A percentile compares a stretch with the other conserved stretches of the same genome.
phyloP scores from a whole-genome alignment of 2,329 filamentous ascomycete genomes.

The Pestalotiopsis sp. region DNA sequence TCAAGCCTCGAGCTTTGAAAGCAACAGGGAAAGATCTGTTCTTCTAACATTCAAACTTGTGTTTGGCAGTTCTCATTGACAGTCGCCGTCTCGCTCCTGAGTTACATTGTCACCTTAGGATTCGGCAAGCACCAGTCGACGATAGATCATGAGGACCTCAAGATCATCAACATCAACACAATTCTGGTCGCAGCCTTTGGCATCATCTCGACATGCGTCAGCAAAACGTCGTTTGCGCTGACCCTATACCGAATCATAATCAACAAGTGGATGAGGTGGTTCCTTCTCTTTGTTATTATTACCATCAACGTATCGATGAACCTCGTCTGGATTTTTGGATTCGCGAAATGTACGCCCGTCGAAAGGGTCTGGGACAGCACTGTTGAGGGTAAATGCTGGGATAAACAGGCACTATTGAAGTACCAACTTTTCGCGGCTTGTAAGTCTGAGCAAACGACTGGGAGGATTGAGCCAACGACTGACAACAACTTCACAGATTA shows the following conservation, averaged over 20 bases:
- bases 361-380: conserved; percentile 2
- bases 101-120: conserved; percentile 31
- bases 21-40: neutral
- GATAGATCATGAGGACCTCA: conserved; percentile 19
- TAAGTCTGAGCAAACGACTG: conserved; percentile 14
- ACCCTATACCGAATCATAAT: conserved; percentile 21
- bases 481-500: conserved; percentile 25
- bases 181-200: conserved; percentile 22
- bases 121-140: conserved; percentile 22
- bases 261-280: conserved; percentile 22
- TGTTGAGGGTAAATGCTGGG: neutral
- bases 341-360: conserved; percentile 2
- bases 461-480: neutral
- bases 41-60: neutral
- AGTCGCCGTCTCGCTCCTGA: conserved; percentile 32
- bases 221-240: conserved; percentile 24
- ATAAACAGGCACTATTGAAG: conserved; percentile 19
- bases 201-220: conserved; percentile 21
- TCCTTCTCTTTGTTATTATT: conserved; percentile 31
- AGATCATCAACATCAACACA: conserved; percentile 20
- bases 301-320: conserved; percentile 16
- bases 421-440: conserved; percentile 35
- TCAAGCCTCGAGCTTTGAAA: conserved; percentile 4
- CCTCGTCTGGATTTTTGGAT: conserved; percentile 4
- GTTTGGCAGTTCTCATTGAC: conserved; percentile 25